Conservation (phyloP, 495 filamentous ascomycete species). For the Diplogelasinospora grovesii region DNA sequence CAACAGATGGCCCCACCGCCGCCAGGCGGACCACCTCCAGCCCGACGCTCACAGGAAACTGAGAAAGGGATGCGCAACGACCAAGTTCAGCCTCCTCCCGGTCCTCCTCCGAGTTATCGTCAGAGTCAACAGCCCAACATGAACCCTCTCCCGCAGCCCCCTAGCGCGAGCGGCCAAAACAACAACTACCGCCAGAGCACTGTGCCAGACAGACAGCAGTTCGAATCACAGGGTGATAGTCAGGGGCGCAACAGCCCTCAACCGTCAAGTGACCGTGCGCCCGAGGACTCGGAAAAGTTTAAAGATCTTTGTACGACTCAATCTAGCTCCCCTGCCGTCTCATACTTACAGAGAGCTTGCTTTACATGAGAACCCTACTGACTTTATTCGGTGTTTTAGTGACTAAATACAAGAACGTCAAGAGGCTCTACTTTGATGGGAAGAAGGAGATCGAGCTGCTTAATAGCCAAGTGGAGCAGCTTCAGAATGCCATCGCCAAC, state of each 20-base stretch:
- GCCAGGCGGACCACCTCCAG: slow-evolving; percentile 35
- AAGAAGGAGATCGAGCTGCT: slow-evolving; percentile 83
- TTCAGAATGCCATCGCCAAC: slow-evolving; percentile 94
- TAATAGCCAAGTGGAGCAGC: slow-evolving; percentile 81
- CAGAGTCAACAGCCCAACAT: slow-evolving; percentile 41
- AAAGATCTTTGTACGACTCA: slow-evolving; percentile 59
- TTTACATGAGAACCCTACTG: no score
- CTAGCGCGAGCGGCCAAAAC: slow-evolving; percentile 25
- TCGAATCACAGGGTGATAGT: slow-evolving; percentile 34
- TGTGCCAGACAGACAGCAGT: slow-evolving; percentile 29
- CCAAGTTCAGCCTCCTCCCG: slow-evolving; percentile 36
- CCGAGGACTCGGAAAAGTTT: slow-evolving; percentile 48
- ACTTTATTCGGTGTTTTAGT: slow-evolving; percentile 51
- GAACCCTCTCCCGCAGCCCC: slow-evolving; percentile 36
- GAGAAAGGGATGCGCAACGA: slow-evolving; percentile 34
- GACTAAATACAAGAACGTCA: slow-evolving; percentile 95
- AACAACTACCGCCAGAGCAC: slow-evolving; percentile 35
- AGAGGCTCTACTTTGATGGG: slow-evolving; percentile 93
- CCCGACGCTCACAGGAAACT: slow-evolving; percentile 40
- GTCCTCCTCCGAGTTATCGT: slow-evolving; percentile 42
- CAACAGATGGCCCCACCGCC: slow-evolving; percentile 45
- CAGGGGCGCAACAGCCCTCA: slow-evolving; percentile 56
- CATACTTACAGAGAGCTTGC: no score
- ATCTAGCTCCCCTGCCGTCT: neutral
- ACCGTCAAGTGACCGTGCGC: slow-evolving; percentile 47